Conservation (phyloP, 257 asterid species). For the Ilex aquifolium region DNA sequence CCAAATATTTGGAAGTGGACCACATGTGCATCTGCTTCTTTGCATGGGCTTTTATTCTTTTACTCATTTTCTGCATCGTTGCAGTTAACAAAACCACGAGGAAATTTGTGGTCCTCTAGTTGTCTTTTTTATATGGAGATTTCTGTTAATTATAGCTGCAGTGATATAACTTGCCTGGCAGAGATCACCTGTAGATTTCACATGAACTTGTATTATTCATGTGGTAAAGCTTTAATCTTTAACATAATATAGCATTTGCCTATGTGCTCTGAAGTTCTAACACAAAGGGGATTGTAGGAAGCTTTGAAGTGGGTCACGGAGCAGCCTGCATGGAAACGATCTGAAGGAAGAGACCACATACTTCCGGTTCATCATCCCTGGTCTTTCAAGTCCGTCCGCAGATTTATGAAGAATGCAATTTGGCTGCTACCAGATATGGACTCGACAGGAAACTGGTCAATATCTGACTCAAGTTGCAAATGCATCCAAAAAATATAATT, state of each 20-base stretch:
- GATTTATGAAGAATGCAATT: slow-evolving; percentile 81
- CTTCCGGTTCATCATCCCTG: slow-evolving; percentile 99
- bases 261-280: background rate
- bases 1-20: too few relatives aligned
- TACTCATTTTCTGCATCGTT: too few relatives aligned
- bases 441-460: slow-evolving; percentile 95
- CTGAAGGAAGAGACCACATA: slow-evolving; percentile 97
- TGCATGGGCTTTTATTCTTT: too few relatives aligned
- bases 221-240: background rate
- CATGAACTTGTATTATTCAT: background rate
- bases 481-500: slow-evolving; percentile 3
- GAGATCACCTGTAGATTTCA: background rate
- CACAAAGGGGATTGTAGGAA: slow-evolving; percentile 39
- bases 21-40: too few relatives aligned
- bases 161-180: background rate
- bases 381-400: slow-evolving; percentile 95
- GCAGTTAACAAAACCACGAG: background rate
- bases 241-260: background rate
- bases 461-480: slow-evolving; percentile 10
- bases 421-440: slow-evolving; percentile 99
- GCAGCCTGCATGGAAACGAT: slow-evolving; percentile 97
- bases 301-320: slow-evolving; percentile 89
- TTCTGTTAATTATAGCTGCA: background rate
- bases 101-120: background rate
- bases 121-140: background rate